phyloP scores from a whole-genome alignment of 805 yeast genomes.

The Yarrowia hollandica region DNA sequence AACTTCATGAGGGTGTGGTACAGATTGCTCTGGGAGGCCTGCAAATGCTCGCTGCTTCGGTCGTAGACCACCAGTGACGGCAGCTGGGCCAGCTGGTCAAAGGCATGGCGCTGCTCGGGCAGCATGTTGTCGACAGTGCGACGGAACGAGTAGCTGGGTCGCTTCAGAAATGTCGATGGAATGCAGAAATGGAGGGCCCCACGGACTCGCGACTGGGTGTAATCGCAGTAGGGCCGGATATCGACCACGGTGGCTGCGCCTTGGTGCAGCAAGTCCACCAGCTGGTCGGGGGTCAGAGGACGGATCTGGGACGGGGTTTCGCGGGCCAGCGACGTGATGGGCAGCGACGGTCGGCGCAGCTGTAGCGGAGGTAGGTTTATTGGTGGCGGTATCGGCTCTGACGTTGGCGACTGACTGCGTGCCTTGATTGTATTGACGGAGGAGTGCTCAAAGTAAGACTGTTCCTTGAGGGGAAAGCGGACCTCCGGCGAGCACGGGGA shows the following conservation, averaged over 20 bases:
- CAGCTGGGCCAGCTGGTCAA: slow-evolving; percentile 36
- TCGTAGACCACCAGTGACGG: slow-evolving; percentile 54
- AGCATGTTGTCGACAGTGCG: slow-evolving; percentile 44
- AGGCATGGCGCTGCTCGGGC: slow-evolving; percentile 37
- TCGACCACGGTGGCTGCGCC: slow-evolving; percentile 52
- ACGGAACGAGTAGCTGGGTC: slow-evolving; percentile 65
- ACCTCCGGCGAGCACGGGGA: slow-evolving; percentile 29
- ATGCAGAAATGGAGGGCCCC: slow-evolving; percentile 75
- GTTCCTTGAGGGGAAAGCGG: slow-evolving; percentile 17
- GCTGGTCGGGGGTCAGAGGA: background rate
- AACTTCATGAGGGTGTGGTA: slow-evolving; percentile 38
- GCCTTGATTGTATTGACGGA: slow-evolving; percentile 6
- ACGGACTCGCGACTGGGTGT: slow-evolving; percentile 55
- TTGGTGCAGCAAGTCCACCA: slow-evolving; percentile 7
- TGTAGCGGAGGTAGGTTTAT: background rate
- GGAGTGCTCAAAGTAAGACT: slow-evolving; percentile 13
- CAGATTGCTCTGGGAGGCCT: slow-evolving; percentile 33
- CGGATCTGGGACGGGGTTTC: slow-evolving; percentile 23
- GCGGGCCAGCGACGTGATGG: slow-evolving; percentile 15
- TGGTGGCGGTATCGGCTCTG: slow-evolving; percentile 18
- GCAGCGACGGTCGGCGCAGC: slow-evolving; percentile 13
- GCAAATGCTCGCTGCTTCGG: slow-evolving; percentile 32
- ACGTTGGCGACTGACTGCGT: slow-evolving; percentile 13
- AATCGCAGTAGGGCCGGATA: slow-evolving; percentile 78
- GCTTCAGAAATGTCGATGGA: slow-evolving; percentile 83